Evolutionary conservation across 2,329 filamentous ascomycete genomes (phyloP).

Genomic region (Penicillium sp.): DNA sequence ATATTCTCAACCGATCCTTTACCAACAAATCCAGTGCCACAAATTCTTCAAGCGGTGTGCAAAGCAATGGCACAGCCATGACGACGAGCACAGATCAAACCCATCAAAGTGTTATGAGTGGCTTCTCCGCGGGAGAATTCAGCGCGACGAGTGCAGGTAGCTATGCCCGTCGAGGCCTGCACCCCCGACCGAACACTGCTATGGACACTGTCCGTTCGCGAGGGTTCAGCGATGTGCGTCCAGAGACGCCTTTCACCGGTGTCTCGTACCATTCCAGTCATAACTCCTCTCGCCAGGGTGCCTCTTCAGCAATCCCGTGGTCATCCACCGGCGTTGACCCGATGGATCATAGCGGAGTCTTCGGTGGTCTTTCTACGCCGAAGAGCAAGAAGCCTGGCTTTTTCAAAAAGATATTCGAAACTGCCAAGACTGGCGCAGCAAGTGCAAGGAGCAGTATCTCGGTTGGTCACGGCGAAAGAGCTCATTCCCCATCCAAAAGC

Average conservation of each 20-base stretch:
- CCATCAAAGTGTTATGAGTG: slow-evolving; percentile 87
- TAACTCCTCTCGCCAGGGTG: slow-evolving; percentile 53
- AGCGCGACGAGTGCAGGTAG: slow-evolving; percentile 95
- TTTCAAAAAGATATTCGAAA: slow-evolving; percentile 92
- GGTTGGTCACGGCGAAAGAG: slow-evolving; percentile 47
- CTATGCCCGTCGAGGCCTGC: slow-evolving; percentile 64
- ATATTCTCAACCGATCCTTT: slow-evolving; percentile 69
- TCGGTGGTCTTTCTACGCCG: slow-evolving; percentile 73
- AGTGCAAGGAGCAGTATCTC: slow-evolving; percentile 83
- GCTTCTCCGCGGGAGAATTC: slow-evolving; percentile 80
- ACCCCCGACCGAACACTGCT: slow-evolving; percentile 46
- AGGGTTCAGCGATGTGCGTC: slow-evolving; percentile 42
- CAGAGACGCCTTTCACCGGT: slow-evolving; percentile 62
- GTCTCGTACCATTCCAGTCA: slow-evolving; percentile 92
- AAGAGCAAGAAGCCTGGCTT: slow-evolving; percentile 82
- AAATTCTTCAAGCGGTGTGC: slow-evolving; percentile 68
- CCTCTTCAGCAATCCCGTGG: slow-evolving; percentile 65
- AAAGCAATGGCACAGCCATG: slow-evolving; percentile 62
- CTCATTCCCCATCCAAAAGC: slow-evolving; percentile 48
- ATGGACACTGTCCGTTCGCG: slow-evolving; percentile 39
- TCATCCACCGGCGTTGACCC: slow-evolving; percentile 42
- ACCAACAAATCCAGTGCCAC: slow-evolving; percentile 86
- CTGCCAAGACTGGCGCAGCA: slow-evolving; percentile 88
- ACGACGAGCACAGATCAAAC: slow-evolving; percentile 73
- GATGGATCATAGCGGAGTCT: slow-evolving; percentile 62